Conservation (phyloP, 352 stramenopile species). For the Pythium aquatile region DNA sequence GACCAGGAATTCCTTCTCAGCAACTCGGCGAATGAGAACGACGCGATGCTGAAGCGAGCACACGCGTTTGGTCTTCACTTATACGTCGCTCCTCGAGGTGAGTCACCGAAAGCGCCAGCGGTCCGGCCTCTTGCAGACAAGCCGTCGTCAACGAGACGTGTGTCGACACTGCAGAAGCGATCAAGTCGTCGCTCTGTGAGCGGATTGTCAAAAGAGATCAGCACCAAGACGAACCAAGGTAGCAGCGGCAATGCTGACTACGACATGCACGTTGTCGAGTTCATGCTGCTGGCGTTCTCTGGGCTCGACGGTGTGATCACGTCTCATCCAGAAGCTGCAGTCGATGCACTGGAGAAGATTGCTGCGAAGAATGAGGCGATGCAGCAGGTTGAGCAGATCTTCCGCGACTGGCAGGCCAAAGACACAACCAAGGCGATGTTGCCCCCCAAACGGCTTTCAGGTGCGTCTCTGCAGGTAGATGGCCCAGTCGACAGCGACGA, state of each 20-base stretch:
- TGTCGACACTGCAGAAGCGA: neutral
- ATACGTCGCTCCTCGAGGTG: slow-evolving; percentile 27
- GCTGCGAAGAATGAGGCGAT: slow-evolving; percentile 28
- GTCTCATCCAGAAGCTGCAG: slow-evolving; percentile 23
- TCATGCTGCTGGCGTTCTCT: slow-evolving; percentile 35
- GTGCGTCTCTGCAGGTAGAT: neutral
- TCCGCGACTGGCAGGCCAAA: slow-evolving; percentile 37
- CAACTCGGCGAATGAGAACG: slow-evolving; percentile 36
- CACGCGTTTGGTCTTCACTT: slow-evolving; percentile 29
- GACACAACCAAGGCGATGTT: slow-evolving; percentile 12
- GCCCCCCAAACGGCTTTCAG: slow-evolving; percentile 4
- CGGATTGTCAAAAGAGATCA: slow-evolving; percentile 16
- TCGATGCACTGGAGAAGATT: slow-evolving; percentile 32
- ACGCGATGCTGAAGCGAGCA: slow-evolving; percentile 30
- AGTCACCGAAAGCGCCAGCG: neutral
- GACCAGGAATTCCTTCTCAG: slow-evolving; percentile 35
- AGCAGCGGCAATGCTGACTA: slow-evolving; percentile 11
- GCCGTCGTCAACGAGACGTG: neutral
- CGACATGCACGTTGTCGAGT: slow-evolving; percentile 30
- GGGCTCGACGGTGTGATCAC: slow-evolving; percentile 40
- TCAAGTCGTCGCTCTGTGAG: neutral
- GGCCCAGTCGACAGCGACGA: slow-evolving; percentile 11
- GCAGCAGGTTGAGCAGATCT: slow-evolving; percentile 35
- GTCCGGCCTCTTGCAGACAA: slow-evolving; percentile 1
- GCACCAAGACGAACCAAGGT: neutral